These are phyloP conservation scores for Leccinum broughii DNA, from an alignment of 768 basidiomycete species.

Conservation along the genomic window DNA sequence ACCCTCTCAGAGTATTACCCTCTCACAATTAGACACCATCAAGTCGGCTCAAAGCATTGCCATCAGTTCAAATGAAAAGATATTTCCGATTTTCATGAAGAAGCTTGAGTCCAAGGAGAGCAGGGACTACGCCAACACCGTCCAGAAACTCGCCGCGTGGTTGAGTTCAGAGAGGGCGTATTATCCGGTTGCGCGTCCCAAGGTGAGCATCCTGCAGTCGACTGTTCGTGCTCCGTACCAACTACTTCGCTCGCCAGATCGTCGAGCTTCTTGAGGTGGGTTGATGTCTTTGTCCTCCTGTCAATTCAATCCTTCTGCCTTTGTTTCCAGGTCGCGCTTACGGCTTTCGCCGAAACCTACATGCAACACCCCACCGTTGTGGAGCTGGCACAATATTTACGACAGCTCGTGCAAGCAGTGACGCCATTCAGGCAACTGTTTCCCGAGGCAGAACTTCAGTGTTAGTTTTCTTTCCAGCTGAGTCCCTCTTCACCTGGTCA, in stretches of 20 bases:
- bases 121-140: conserved; percentile 19
- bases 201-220: conserved; percentile 35
- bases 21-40: conserved; percentile 9
- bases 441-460: conserved; percentile 22
- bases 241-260: conserved; percentile 40
- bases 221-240: conserved; percentile 3
- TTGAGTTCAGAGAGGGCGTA: conserved; percentile 50
- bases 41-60: conserved; percentile 21
- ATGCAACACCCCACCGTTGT: neutral
- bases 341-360: conserved; percentile 16
- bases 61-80: conserved; percentile 34
- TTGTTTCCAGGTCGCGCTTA: conserved; percentile 22
- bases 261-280: conserved; percentile 49
- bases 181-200: conserved; percentile 48
- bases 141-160: conserved; percentile 47
- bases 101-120: conserved; percentile 34
- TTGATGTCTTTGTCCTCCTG: conserved; percentile 2
- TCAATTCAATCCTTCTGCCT: conserved; percentile 1
- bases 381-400: conserved; percentile 15
- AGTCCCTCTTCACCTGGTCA: neutral
- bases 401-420: conserved; percentile 20
- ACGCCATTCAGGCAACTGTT: conserved; percentile 24
- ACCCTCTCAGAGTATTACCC: neutral
- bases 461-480: conserved; percentile 11
- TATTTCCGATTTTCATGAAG: conserved; percentile 37